Percentiles rank a stretch among this genome's conserved stretches.
These are phyloP conservation scores for Tardiomyces blankii DNA, from an alignment of 1,139 yeast genomes.

Conservation along the genomic window DNA sequence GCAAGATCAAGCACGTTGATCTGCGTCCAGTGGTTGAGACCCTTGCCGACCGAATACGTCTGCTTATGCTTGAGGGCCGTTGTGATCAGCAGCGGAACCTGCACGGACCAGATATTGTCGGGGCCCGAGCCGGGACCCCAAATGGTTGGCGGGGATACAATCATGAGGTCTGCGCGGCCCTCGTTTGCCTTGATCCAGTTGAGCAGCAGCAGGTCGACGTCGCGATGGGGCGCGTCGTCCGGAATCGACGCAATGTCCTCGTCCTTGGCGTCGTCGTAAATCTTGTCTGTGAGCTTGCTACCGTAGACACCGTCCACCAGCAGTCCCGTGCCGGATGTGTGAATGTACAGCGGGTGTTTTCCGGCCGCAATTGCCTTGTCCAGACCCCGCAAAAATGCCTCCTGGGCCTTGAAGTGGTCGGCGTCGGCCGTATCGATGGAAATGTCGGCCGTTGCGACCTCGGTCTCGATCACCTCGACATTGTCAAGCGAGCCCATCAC, in stretches of 20 bases:
- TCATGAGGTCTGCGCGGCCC: slow-evolving; percentile 9
- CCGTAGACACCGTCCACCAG: slow-evolving; percentile 21
- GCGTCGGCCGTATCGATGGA: slow-evolving; percentile 32
- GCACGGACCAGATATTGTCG: slow-evolving; percentile 26
- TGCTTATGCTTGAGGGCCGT: slow-evolving; percentile 21
- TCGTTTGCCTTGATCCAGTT: slow-evolving; percentile 6
- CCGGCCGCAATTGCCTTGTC: slow-evolving; percentile 12
- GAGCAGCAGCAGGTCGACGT: slow-evolving; percentile 24
- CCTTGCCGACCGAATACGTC: slow-evolving; percentile 26
- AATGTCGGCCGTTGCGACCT: slow-evolving; percentile 22
- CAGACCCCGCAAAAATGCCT: slow-evolving; percentile 15
- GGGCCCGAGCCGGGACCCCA: slow-evolving; percentile 30
- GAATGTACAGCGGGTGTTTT: slow-evolving; percentile 25
- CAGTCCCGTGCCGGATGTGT: slow-evolving; percentile 33
- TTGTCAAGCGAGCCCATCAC: slow-evolving; percentile 23
- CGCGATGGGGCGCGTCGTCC: slow-evolving; percentile 29
- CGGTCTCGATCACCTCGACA: slow-evolving; percentile 16
- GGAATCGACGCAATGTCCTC: slow-evolving; percentile 26
- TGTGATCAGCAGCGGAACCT: slow-evolving; percentile 25
- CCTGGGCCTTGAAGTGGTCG: slow-evolving; percentile 28
- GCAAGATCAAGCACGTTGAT: slow-evolving; percentile 32
- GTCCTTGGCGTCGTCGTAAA: slow-evolving; percentile 25
- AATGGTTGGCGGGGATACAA: slow-evolving; percentile 18
- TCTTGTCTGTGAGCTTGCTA: slow-evolving; percentile 17
- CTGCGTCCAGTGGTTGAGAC: slow-evolving; percentile 30